Evolutionary conservation across 257 asterid genomes (phyloP).

Genomic region (Marsdenia floribunda): DNA sequence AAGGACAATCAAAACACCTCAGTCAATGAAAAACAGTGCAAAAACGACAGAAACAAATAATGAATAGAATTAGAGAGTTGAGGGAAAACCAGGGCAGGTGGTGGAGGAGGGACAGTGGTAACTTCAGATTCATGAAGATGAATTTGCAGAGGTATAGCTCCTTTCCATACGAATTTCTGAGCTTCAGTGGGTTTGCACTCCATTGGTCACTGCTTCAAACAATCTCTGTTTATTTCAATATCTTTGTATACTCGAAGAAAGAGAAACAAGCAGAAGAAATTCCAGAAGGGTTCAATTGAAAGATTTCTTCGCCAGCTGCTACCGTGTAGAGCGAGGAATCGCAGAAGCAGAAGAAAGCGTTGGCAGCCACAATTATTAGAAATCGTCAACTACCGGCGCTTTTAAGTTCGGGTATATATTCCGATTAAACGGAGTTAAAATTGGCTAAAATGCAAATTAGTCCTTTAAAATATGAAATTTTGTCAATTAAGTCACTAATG

Average conservation of each 20-base stretch:
- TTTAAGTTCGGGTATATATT: not conserved
- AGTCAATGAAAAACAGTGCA: not conserved
- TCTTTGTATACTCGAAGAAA: not conserved
- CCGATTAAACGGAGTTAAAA: not conserved
- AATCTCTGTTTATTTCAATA: not conserved
- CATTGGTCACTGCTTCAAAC: constrained; percentile 10
- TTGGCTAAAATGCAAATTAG: too few relatives aligned
- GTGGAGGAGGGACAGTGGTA: constrained; percentile 84
- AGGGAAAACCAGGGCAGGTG: constrained; percentile 75
- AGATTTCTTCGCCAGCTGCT: not conserved
- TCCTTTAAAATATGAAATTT: too few relatives aligned
- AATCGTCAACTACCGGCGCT: not conserved
- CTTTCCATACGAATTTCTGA: constrained; percentile 73
- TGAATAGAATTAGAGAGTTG: not conserved
- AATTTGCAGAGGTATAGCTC: constrained; percentile 94
- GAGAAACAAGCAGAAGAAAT: not conserved
- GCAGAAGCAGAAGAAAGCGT: not conserved
- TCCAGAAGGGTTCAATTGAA: not conserved
- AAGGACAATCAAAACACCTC: constrained; percentile 5
- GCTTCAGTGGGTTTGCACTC: constrained; percentile 56
- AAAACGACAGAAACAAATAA: not conserved
- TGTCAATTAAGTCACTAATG: too few relatives aligned
- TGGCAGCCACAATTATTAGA: not conserved
- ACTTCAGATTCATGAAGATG: constrained; percentile 97
- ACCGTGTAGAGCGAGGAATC: not conserved